These are phyloP conservation scores for Epichloe gansuensis DNA, from an alignment of 2,329 filamentous ascomycete genomes.

Conservation along the genomic window DNA sequence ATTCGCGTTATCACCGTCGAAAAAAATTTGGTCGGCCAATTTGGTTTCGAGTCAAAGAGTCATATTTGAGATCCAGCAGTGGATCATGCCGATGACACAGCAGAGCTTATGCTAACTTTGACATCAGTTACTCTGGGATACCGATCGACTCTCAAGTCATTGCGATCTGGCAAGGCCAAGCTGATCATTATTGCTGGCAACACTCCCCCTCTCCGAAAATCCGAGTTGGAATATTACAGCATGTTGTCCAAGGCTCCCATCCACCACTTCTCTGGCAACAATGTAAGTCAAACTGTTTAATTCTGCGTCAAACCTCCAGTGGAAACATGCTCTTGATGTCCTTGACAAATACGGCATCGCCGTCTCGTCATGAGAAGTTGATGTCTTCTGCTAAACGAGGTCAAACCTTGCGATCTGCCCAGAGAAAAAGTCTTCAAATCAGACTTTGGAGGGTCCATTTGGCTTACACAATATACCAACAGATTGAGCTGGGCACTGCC, in stretches of 20 bases:
- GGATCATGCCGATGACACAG: not conserved
- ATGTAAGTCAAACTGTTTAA: constrained; percentile 55
- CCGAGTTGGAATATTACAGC: constrained; percentile 89
- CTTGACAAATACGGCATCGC: not conserved
- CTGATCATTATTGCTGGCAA: constrained; percentile 88
- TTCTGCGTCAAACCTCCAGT: not conserved
- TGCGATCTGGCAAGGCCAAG: constrained; percentile 96
- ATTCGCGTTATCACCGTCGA: not conserved
- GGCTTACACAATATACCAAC: constrained; percentile 41
- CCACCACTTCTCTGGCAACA: constrained; percentile 97
- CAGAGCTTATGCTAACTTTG: not conserved
- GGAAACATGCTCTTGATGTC: not conserved
- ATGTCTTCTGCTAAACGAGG: constrained; percentile 8
- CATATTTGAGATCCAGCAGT: not conserved
- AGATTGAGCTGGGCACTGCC: constrained; percentile 97
- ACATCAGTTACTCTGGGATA: constrained; percentile 27
- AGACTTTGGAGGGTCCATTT: constrained; percentile 78
- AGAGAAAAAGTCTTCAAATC: constrained; percentile 77
- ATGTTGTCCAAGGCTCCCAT: constrained; percentile 90
- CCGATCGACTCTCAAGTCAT: constrained; percentile 56
- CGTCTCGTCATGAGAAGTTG: not conserved
- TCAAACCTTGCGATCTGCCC: constrained; percentile 43
- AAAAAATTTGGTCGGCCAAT: not conserved
- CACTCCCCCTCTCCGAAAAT: constrained; percentile 94
- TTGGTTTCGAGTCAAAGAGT: not conserved